These are phyloP conservation scores for Cryptosporidium xiaoi DNA, from an alignment of 169 alveolate genomes.

Conservation along the genomic window DNA sequence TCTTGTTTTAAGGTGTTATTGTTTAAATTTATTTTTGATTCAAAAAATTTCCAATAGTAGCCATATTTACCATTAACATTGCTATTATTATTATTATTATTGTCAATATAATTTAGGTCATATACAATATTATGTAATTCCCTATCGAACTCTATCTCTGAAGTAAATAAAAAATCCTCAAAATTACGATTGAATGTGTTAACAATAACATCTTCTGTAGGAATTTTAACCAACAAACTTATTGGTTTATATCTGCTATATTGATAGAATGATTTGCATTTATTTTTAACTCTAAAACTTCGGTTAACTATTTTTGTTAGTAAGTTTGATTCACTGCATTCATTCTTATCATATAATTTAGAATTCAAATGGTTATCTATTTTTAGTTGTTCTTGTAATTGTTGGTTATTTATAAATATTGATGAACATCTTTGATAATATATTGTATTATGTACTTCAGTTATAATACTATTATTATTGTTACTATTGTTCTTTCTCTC, in stretches of 20 bases:
- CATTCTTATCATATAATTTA: neutral
- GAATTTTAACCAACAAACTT: constrained; percentile 18
- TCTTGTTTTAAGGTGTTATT: neutral
- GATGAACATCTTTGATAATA: constrained; percentile 49
- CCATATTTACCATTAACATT: neutral
- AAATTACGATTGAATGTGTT: neutral
- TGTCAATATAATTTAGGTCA: constrained; percentile 4
- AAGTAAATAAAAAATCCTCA: neutral
- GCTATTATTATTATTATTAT: neutral
- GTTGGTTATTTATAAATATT: constrained; percentile 1
- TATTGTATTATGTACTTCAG: constrained; percentile 10
- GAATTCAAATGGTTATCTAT: neutral
- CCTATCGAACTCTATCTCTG: constrained; percentile 26
- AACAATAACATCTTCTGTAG: constrained; percentile 13
- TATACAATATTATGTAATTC: constrained; percentile 9
- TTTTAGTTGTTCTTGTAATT: neutral
- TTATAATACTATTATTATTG: neutral
- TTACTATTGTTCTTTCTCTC: neutral
- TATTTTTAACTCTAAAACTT: constrained; percentile 40
- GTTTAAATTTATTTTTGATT: neutral
- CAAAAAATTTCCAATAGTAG: neutral
- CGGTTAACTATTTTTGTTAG: constrained; percentile 35
- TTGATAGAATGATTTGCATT: constrained; percentile 42
- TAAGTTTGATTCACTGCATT: constrained; percentile 42
- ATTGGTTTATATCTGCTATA: constrained; percentile 35